Evolutionary conservation across 2,329 filamentous ascomycete species (phyloP).

Genomic region (Ophiostoma australiae): DNA sequence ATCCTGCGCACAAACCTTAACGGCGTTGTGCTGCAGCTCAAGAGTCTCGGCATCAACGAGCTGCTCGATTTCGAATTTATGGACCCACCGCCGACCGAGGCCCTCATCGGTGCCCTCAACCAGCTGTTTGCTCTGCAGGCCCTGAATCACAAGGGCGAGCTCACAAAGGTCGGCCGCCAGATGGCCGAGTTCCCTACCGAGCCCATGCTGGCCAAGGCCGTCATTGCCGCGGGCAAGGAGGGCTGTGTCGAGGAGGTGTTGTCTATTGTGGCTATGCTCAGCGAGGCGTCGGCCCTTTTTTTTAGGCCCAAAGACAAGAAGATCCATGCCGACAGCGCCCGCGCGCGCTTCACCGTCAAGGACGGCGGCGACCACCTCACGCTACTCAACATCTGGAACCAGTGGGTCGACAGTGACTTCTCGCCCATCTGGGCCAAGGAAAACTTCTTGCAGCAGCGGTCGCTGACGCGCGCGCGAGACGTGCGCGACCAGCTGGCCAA

Average conservation of each 20-base stretch:
- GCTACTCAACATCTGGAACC: conserved; percentile 87
- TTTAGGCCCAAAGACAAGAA: conserved; percentile 97
- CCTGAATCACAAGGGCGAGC: conserved; percentile 78
- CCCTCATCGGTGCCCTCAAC: conserved; percentile 82
- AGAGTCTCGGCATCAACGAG: conserved; percentile 86
- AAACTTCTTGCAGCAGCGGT: conserved; percentile 89
- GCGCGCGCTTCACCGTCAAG: conserved; percentile 80
- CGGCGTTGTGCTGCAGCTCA: conserved; percentile 76
- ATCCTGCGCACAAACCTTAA: conserved; percentile 89
- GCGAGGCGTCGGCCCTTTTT: conserved; percentile 83
- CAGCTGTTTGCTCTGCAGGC: conserved; percentile 87
- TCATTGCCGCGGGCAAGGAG: conserved; percentile 82
- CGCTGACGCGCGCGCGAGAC: conserved; percentile 81
- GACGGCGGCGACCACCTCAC: conserved; percentile 88
- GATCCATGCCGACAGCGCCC: conserved; percentile 86
- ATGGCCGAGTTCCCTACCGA: conserved; percentile 72
- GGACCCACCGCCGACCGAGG: conserved; percentile 85
- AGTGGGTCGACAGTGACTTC: conserved; percentile 92
- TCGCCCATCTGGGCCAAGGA: conserved; percentile 81
- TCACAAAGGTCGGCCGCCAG: conserved; percentile 86
- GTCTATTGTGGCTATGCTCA: conserved; percentile 89
- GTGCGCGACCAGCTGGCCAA: conserved; percentile 89
- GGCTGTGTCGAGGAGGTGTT: conserved; percentile 92
- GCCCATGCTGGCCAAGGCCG: conserved; percentile 82
- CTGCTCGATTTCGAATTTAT: conserved; percentile 93